Conservation (phyloP, 192 early-diverging fungal genomes). For the Dissophora ornata region DNA sequence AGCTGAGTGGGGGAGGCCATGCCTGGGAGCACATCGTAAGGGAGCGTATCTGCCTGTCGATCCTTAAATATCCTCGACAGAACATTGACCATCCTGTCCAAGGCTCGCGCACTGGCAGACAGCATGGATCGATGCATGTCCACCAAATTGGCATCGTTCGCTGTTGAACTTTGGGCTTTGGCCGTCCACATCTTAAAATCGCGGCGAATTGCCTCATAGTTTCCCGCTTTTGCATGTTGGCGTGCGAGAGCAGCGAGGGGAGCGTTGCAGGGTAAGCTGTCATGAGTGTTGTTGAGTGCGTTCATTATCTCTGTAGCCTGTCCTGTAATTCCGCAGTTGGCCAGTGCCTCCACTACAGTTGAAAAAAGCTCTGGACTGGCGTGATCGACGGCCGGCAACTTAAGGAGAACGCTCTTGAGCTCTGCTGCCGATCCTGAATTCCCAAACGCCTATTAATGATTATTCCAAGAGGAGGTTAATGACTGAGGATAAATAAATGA, state of each 20-base stretch:
- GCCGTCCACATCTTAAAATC: conserved; percentile 20
- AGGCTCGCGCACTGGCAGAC: conserved; percentile 14
- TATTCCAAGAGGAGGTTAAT: background rate
- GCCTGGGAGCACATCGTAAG: conserved; percentile 28
- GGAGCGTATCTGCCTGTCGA: conserved; percentile 25
- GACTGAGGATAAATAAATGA: background rate
- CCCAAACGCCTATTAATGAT: conserved; percentile 28
- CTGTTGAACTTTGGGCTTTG: conserved; percentile 2
- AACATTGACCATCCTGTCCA: conserved; percentile 24
- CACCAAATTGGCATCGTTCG: background rate
- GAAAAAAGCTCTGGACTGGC: conserved; percentile 11
- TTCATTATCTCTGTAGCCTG: conserved; percentile 20
- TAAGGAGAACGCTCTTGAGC: conserved; percentile 14
- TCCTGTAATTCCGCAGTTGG: conserved; percentile 25
- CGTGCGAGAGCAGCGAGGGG: conserved; percentile 28
- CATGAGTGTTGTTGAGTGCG: conserved; percentile 4
- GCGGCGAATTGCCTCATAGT: conserved; percentile 31
- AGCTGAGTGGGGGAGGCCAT: conserved; percentile 34
- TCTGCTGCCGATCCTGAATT: conserved; percentile 14
- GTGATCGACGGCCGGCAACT: background rate
- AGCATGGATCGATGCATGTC: conserved; percentile 27
- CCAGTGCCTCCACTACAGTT: conserved; percentile 18
- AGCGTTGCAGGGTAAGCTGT: conserved; percentile 15
- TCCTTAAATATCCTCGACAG: conserved; percentile 22
- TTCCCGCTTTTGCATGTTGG: conserved; percentile 38